Evolutionary conservation across 1,284 basidiomycete species (phyloP).

Genomic region (Exsudoporus floridanus): DNA sequence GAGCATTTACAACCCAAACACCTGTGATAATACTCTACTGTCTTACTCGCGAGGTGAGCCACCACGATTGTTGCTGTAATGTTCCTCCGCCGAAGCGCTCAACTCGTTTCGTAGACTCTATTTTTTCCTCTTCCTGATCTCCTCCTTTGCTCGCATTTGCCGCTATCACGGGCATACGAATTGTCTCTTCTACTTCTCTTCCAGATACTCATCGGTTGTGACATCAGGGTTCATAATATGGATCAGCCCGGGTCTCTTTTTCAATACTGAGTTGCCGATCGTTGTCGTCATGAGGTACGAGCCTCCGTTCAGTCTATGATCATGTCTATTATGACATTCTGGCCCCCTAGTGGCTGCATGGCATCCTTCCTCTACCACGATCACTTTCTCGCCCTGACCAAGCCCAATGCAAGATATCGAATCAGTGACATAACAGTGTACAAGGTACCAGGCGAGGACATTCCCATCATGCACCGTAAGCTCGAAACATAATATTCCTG

Average conservation of each 20-base stretch:
- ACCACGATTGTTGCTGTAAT: no score
- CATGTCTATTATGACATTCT: background rate
- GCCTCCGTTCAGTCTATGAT: background rate
- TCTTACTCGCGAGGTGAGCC: no score
- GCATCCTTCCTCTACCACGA: background rate
- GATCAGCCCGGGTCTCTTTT: conserved; percentile 48
- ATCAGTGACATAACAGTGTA: background rate
- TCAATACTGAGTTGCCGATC: conserved; percentile 93
- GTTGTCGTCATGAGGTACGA: conserved; percentile 79
- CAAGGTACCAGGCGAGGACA: no score
- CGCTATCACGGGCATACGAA: background rate
- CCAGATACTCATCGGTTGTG: conserved; percentile 1
- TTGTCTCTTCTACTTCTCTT: background rate
- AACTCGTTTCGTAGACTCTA: background rate
- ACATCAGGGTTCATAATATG: conserved; percentile 1
- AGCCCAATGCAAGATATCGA: background rate
- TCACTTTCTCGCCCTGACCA: background rate
- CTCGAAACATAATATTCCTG: no score
- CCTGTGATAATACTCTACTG: no score
- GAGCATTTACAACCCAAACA: no score
- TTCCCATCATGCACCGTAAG: no score
- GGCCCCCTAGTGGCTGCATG: background rate
- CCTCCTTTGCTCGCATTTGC: background rate
- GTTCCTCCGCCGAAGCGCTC: no score
- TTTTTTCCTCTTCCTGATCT: background rate